phyloP scores from a whole-genome alignment of 2,329 filamentous ascomycete genomes.

The Arthrobotrys conoides region DNA sequence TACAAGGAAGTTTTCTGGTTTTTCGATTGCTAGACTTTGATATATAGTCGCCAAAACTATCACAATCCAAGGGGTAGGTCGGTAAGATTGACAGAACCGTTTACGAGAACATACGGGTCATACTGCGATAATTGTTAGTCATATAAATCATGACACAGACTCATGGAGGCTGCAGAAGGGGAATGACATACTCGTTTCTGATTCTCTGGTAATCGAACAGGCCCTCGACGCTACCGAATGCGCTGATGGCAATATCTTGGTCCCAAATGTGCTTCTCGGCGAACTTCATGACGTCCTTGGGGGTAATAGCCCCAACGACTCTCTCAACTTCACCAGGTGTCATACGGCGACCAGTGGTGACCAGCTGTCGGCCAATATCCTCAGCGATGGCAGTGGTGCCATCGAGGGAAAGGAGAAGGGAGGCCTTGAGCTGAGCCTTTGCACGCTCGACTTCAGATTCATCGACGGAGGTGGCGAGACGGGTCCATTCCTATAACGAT shows the following conservation, averaged over 20 bases:
- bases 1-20: slow-evolving; percentile 53
- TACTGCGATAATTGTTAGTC: slow-evolving; percentile 43
- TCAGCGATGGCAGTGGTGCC: slow-evolving; percentile 97
- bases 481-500: slow-evolving; percentile 81
- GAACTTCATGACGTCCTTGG: slow-evolving; percentile 97
- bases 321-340: slow-evolving; percentile 94
- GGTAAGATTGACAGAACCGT: not conserved
- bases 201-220: slow-evolving; percentile 83
- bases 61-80: not conserved
- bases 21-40: slow-evolving; percentile 26
- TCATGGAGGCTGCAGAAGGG: not conserved
- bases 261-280: slow-evolving; percentile 97
- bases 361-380: slow-evolving; percentile 98
- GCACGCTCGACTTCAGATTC: slow-evolving; percentile 95
- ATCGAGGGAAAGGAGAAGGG: slow-evolving; percentile 95
- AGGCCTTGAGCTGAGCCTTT: slow-evolving; percentile 99
- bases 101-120: slow-evolving; percentile 60
- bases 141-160: not conserved
- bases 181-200: slow-evolving; percentile 74
- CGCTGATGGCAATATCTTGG: slow-evolving; percentile 92
- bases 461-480: slow-evolving; percentile 88
- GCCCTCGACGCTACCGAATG: slow-evolving; percentile 93
- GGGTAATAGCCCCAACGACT: slow-evolving; percentile 87
- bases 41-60: slow-evolving; percentile 27
- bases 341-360: slow-evolving; percentile 95